Evolutionary conservation across 768 basidiomycete species (phyloP), one percentile per base, ranked within the genome.

Genomic region (Russula compacta): DNA sequence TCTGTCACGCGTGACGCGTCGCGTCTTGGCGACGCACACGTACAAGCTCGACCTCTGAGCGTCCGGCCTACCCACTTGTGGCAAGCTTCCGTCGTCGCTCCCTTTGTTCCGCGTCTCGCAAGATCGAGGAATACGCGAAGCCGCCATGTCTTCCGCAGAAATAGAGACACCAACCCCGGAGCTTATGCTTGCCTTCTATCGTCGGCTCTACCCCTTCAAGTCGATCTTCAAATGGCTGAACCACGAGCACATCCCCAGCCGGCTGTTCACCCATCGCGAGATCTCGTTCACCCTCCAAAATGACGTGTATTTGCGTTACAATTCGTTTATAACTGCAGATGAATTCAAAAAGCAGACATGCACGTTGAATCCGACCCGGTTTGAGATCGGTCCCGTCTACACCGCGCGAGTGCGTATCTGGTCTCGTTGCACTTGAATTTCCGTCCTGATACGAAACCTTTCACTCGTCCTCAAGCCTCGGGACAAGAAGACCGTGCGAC

Each of bases 351-450:
- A 89, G 66, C 87, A 95, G 72, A 83, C 94, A 6, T 81, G 90
- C 63, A 74, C 85, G 39, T 77, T 92, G 57, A 94, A 90, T 65
- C 97, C 97, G 0, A 85, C 86, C 40, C 88, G 97, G 66, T 99
- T 98, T 67, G 97, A 99, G 74, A 95, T 99, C 53, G 97, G 97
- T 2, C 92, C 97, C 0, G 82, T 97, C 38, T 99, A 98, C 72
- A 86, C 84, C 56, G 87, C 85, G 4, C 78, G 86, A 71, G 94
- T 95, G 68, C 61, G 89, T 80, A n/a, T 33, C 46, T 21, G 6
- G 12, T 46, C 24, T 49, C 48, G 42, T 32, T 36, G 10, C 46
- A 2, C 38, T 14, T 46, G 15, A 40, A 39, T n/a, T 19, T 11
- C 49, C 21, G 29, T 48, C 38, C 47, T 58, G n/a, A 58, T 46